Conservation (phyloP, 345 rosid species). For the Dipteronia sinensis region DNA sequence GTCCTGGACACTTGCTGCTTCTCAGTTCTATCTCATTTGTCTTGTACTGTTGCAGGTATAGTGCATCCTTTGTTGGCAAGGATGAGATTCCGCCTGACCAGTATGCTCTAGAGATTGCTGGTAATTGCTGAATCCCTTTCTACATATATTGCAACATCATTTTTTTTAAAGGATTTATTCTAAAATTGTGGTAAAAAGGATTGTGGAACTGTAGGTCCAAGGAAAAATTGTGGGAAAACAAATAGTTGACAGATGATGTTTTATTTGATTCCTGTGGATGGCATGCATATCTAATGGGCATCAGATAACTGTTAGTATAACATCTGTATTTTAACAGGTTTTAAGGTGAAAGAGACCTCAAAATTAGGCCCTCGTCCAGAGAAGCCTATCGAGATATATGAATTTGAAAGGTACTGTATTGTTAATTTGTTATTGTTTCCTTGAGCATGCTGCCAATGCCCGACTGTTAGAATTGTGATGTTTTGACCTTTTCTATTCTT, state of each 20-base stretch:
- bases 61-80: conserved; percentile 69
- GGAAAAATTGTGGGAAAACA: neutral
- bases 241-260: conserved; percentile 8
- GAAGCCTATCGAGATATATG: conserved; percentile 89
- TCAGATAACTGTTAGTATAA: neutral
- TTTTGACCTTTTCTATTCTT: neutral
- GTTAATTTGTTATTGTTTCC: conserved; percentile 4
- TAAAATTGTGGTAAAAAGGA: conserved; percentile 5
- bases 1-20: neutral
- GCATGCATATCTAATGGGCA: neutral
- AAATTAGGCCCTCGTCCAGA: conserved; percentile 90
- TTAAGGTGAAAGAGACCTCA: conserved; percentile 70
- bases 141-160: neutral
- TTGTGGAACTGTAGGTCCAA: neutral
- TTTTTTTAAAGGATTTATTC: neutral
- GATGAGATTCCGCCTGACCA: conserved; percentile 71
- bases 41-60: conserved; percentile 56
- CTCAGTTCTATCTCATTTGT: conserved; percentile 9
- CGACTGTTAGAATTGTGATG: neutral
- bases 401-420: conserved; percentile 75
- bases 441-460: neutral
- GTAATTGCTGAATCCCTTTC: conserved; percentile 38
- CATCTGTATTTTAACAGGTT: conserved; percentile 44
- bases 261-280: conserved; percentile 2
- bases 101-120: conserved; percentile 68